Evolutionary conservation across 2,329 filamentous ascomycete species (phyloP), one percentile per base, ranked within the genome.

Genomic region (Botrytis byssoidea): DNA sequence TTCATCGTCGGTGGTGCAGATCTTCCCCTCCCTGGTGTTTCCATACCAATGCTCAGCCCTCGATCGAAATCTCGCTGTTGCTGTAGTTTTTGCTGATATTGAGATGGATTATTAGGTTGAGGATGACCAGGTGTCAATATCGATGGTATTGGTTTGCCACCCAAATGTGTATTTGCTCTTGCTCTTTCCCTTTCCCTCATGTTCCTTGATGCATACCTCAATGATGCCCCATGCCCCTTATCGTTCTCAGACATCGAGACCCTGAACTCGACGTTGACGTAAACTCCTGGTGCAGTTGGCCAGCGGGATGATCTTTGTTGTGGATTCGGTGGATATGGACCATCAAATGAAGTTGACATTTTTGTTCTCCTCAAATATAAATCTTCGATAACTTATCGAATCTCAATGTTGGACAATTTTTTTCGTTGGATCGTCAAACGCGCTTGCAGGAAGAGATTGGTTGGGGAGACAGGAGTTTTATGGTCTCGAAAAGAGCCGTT

Each of bases 201-300:
- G 22, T 75, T 77, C 46, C 71, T 78, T 22, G 79, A 78, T 42
- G 77, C 73, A 55, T 79, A 80, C 44, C 73, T 77, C 70, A 80
- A 61, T 10, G 76, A 74, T 57, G 76, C 77, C n/a, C 72, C 78
- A 68, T 78, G 77, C 57, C 76, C 73, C 60, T 74, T 72, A 60
- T 79, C 73, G 20, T 74, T 70, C 20, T 76, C 73, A 12, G 77
- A 76, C 51, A 78, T 76, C 7, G 79, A 77, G n/a, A 81, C 73
- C 25, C 79, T 79, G 44, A 80, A 77, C 59, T 80, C 79, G 18
- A 81, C 72, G 63, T 78, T 79, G 14, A 80, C 74, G 70, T 76
- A 79, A 32, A 80, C 76, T 51, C 77, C 79, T 20, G 79, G 79
- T 40, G 65, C 14, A 40, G 51, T 9, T 25, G 42, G 25, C 71